A percentile compares a stretch with the other conserved stretches of the same genome.
phyloP scores from a whole-genome alignment of 345 rosid genomes.

The Aegle marmelos region DNA sequence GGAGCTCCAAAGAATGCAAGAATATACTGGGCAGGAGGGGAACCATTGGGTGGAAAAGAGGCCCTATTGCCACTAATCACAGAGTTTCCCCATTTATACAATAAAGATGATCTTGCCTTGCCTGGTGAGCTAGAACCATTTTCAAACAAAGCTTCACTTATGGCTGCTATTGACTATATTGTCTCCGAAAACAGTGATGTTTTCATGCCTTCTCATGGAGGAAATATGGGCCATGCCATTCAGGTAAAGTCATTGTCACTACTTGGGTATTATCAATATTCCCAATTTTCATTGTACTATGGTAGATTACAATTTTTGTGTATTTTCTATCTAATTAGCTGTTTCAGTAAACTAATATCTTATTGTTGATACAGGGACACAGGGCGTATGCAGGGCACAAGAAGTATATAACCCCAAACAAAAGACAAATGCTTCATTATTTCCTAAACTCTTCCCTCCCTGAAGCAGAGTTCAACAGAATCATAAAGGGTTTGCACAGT shows the following conservation, averaged over 20 bases:
- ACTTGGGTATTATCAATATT: not conserved
- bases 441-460: conserved; percentile 67
- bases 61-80: conserved; percentile 62
- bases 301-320: not conserved
- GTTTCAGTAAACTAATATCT: not conserved
- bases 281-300: not conserved
- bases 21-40: conserved; percentile 96
- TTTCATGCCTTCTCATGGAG: conserved; percentile 98
- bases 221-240: conserved; percentile 94
- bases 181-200: conserved; percentile 83
- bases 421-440: conserved; percentile 88
- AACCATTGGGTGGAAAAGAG: conserved; percentile 81
- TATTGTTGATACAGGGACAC: conserved; percentile 55
- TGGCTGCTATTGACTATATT: conserved; percentile 90
- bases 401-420: conserved; percentile 88
- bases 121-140: conserved; percentile 85
- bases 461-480: conserved; percentile 58
- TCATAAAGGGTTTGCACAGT: conserved; percentile 64
- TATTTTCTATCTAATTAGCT: not conserved
- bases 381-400: conserved; percentile 87
- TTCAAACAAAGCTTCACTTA: conserved; percentile 63
- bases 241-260: conserved; percentile 46
- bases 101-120: conserved; percentile 74
- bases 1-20: conserved; percentile 70
- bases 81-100: conserved; percentile 74